phyloP scores from a whole-genome alignment of 805 yeast species.

The Wickerhamiella sorbophila region DNA sequence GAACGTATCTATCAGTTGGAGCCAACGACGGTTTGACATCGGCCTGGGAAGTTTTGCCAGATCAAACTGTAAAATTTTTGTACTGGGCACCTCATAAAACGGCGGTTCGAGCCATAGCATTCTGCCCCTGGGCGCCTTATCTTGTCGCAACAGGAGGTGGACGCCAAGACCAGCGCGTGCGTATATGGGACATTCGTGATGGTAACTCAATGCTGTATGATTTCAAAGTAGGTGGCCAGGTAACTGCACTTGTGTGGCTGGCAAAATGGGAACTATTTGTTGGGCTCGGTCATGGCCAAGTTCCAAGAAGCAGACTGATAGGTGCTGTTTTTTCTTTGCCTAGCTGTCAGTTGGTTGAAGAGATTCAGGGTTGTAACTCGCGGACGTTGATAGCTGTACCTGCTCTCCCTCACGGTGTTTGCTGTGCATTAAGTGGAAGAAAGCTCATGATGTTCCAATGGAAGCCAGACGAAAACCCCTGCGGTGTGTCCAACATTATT shows the following conservation, averaged over 20 bases:
- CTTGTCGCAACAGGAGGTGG: constrained; percentile 89
- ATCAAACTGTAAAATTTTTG: constrained; percentile 30
- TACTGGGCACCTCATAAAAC: constrained; percentile 54
- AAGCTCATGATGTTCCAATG: background rate
- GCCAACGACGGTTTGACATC: constrained; percentile 73
- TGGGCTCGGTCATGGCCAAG: constrained; percentile 67
- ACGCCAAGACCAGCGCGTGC: constrained; percentile 44
- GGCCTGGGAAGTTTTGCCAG: constrained; percentile 50
- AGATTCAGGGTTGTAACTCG: background rate
- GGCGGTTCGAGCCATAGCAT: constrained; percentile 81
- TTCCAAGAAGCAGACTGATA: constrained; percentile 45
- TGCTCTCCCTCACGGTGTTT: background rate
- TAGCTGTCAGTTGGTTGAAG: background rate
- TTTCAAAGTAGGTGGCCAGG: constrained; percentile 51
- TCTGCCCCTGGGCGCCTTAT: constrained; percentile 78
- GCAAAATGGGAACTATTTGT: constrained; percentile 49
- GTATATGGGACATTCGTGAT: constrained; percentile 69
- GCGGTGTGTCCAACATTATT: too few relatives aligned
- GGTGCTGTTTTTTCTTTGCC: background rate
- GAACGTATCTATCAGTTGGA: constrained; percentile 46
- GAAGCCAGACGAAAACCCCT: background rate
- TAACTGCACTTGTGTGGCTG: constrained; percentile 74
- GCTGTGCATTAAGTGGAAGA: background rate
- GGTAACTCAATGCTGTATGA: constrained; percentile 30
- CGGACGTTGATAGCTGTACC: background rate